These are phyloP conservation scores for Berberis thunbergii DNA, from an alignment of 164 flowering plant genomes.

Conservation along the genomic window DNA sequence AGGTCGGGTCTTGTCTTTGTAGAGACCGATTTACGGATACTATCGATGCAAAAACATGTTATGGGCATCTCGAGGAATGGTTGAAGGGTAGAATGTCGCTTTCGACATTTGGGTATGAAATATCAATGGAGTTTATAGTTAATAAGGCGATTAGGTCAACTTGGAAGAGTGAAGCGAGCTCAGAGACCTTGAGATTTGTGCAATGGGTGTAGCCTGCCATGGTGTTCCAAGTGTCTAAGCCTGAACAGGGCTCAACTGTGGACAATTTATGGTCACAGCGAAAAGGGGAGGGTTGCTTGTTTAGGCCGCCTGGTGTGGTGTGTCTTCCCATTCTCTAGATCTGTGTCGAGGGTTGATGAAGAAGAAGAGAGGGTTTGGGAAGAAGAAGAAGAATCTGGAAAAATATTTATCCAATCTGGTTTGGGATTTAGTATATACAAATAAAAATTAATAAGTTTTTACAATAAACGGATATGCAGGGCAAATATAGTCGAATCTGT, in stretches of 20 bases:
- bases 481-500: too few species aligned
- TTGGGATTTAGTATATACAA: too few species aligned
- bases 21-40: conserved; percentile 65
- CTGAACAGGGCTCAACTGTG: conserved; percentile 87
- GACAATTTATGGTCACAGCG: conserved; percentile 17
- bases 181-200: conserved; percentile 91
- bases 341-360: too few species aligned
- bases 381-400: too few species aligned
- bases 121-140: conserved; percentile 75
- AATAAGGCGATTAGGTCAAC: conserved; percentile 72
- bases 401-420: too few species aligned
- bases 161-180: conserved; percentile 74
- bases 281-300: too few species aligned
- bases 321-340: too few species aligned
- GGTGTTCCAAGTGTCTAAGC: conserved; percentile 69
- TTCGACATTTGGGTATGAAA: conserved; percentile 79
- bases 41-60: conserved; percentile 72
- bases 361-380: too few species aligned
- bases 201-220: conserved; percentile 76
- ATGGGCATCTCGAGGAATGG: conserved; percentile 78
- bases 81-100: conserved; percentile 76
- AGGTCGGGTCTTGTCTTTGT: conserved; percentile 59
- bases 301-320: too few species aligned
- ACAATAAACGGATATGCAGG: too few species aligned
- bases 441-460: too few species aligned